These are phyloP conservation scores for Colletotrichum orchidophilum DNA, from an alignment of 2,329 filamentous ascomycete genomes.

Conservation along the genomic window DNA sequence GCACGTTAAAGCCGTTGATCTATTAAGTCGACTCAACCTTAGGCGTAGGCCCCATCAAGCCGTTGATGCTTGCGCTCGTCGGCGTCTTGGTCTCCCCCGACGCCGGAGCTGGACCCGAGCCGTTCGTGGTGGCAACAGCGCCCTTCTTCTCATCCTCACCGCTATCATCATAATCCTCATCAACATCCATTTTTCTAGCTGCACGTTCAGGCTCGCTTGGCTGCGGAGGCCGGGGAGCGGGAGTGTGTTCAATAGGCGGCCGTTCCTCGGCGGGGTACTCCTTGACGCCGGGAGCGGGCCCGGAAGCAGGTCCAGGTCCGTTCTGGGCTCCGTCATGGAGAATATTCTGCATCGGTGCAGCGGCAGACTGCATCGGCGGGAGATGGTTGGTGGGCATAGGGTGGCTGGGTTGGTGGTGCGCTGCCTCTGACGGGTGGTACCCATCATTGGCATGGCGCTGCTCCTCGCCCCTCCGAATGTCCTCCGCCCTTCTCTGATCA, in stretches of 20 bases:
- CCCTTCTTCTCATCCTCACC: constrained; percentile 83
- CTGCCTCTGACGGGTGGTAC: constrained; percentile 92
- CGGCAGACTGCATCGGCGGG: constrained; percentile 70
- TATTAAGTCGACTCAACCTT: constrained; percentile 55
- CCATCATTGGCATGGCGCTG: constrained; percentile 78
- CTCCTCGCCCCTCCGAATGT: constrained; percentile 63
- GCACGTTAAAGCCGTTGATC: constrained; percentile 21
- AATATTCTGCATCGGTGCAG: constrained; percentile 63
- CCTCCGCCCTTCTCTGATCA: constrained; percentile 68
- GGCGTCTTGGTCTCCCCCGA: constrained; percentile 65
- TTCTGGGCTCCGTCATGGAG: constrained; percentile 56
- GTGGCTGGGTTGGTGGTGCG: constrained; percentile 80
- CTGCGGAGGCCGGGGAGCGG: constrained; percentile 56
- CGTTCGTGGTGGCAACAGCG: constrained; percentile 46
- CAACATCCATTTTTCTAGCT: constrained; percentile 93
- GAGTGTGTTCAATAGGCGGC: constrained; percentile 56
- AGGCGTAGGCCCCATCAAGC: constrained; percentile 53
- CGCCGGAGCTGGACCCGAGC: constrained; percentile 56
- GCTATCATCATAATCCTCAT: constrained; percentile 97
- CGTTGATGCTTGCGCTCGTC: constrained; percentile 58
- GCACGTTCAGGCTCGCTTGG: constrained; percentile 81
- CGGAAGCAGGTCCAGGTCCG: constrained; percentile 47
- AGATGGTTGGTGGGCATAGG: constrained; percentile 64
- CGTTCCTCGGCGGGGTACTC: constrained; percentile 68
- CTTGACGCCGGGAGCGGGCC: constrained; percentile 54